Percentiles rank a stretch among this genome's conserved stretches.
Conservation (phyloP, 371 early-diverging fungal genomes). For the Edhazardia aedis region DNA sequence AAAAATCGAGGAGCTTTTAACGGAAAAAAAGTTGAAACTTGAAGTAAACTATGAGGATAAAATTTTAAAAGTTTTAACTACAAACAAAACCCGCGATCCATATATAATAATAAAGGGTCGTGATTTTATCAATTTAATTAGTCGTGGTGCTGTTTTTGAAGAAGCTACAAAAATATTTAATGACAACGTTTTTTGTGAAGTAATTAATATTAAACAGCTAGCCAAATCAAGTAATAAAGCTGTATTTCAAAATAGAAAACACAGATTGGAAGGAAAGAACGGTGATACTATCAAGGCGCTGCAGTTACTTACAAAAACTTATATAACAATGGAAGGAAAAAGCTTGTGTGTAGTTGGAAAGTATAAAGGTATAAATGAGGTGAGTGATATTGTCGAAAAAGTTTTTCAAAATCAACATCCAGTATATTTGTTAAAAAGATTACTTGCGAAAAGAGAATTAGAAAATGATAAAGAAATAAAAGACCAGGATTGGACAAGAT, state of each 20-base stretch:
- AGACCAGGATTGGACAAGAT: slow-evolving; percentile 44
- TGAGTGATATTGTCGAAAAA: slow-evolving; percentile 24
- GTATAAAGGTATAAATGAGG: slow-evolving; percentile 11
- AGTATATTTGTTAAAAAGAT: slow-evolving; percentile 40
- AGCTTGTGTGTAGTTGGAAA: slow-evolving; percentile 33
- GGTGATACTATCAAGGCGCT: slow-evolving; percentile 38
- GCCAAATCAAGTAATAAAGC: too few species aligned
- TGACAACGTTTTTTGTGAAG: slow-evolving; percentile 15
- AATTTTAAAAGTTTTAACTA: slow-evolving; percentile 34
- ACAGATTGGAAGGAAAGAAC: slow-evolving; percentile 38
- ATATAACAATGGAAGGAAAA: slow-evolving; percentile 37
- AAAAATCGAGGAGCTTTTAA: slow-evolving; percentile 31
- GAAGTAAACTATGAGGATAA: slow-evolving; percentile 29
- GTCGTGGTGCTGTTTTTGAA: slow-evolving; percentile 34
- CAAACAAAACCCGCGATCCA: slow-evolving; percentile 41
- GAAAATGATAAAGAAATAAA: slow-evolving; percentile 29
- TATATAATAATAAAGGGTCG: slow-evolving; percentile 39
- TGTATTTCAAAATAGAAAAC: slow-evolving; percentile 40
- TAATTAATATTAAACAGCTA: slow-evolving; percentile 10
- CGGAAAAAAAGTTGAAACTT: slow-evolving; percentile 32
- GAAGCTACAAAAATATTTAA: slow-evolving; percentile 39
- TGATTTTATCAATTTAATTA: slow-evolving; percentile 35
- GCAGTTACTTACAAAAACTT: slow-evolving; percentile 33
- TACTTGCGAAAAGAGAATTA: slow-evolving; percentile 41
- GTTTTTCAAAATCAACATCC: slow-evolving; percentile 47